Evolutionary conservation across 2,329 filamentous ascomycete genomes (phyloP).

Genomic region (Neurospora sp.): DNA sequence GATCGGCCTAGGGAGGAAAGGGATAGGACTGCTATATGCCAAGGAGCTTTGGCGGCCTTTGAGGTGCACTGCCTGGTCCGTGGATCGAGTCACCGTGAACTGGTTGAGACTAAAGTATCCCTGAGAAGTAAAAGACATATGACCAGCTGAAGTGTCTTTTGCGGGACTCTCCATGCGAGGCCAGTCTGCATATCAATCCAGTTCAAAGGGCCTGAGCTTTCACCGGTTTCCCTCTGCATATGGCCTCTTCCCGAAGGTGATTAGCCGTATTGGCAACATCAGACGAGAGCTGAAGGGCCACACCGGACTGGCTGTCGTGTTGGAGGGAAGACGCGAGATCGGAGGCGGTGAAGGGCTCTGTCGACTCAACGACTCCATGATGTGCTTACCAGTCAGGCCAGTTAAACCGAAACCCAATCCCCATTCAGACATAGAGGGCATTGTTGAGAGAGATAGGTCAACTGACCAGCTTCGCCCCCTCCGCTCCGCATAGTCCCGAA

Average conservation of each 20-base stretch:
- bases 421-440: not conserved
- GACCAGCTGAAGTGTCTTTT: not conserved
- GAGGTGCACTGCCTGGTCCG: not conserved
- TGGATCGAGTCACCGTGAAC: not conserved
- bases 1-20: not conserved
- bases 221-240: not conserved
- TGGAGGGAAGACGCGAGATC: not conserved
- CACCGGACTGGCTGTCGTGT: not conserved
- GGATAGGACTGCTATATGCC: not conserved
- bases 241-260: not conserved
- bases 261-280: not conserved
- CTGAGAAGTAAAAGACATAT: not conserved
- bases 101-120: not conserved
- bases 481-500: not conserved
- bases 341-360: not conserved
- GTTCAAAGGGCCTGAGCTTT: not conserved
- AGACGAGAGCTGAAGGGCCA: not conserved
- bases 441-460: not conserved
- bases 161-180: not conserved
- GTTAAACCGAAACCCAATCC: not conserved
- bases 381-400: not conserved
- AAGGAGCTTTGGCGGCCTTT: not conserved
- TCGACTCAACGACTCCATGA: not conserved
- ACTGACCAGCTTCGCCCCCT: not conserved
- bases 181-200: not conserved